A percentile compares a stretch with the other conserved stretches of the same genome.
These are phyloP conservation scores for Pythium sukuiense DNA, from an alignment of 352 stramenopile species.

Conservation along the genomic window DNA sequence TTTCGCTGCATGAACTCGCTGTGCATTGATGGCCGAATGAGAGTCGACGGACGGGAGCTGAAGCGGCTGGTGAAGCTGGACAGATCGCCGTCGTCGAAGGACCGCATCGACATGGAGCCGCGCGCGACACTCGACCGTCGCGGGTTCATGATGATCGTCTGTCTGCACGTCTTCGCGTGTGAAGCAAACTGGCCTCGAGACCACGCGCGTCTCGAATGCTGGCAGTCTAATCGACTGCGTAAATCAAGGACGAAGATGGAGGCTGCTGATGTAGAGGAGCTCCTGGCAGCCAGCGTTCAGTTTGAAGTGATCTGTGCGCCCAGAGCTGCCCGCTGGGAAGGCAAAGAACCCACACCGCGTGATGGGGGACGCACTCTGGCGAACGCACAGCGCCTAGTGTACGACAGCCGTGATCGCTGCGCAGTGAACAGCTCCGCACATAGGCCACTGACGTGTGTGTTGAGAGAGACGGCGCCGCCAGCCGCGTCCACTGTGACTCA, in stretches of 20 bases:
- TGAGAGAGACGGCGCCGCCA: neutral
- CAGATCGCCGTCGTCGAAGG: slow-evolving; percentile 2
- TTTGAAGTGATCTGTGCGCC: slow-evolving; percentile 3
- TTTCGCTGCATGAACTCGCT: slow-evolving; percentile 22
- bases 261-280: neutral
- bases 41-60: neutral
- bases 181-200: neutral
- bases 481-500: slow-evolving; percentile 5
- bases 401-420: too few species aligned
- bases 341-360: neutral
- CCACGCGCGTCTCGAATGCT: neutral
- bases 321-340: slow-evolving; percentile 1
- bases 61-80: slow-evolving; percentile 3
- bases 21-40: slow-evolving; percentile 22
- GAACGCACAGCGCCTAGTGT: too few species aligned
- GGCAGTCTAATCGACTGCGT: neutral
- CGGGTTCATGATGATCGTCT: neutral
- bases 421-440: neutral
- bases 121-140: neutral
- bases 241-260: neutral
- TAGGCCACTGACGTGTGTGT: neutral
- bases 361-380: neutral
- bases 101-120: neutral
- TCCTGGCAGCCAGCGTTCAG: neutral
- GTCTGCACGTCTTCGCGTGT: neutral